Conservation (phyloP, 768 basidiomycete genomes). For the Leccinum uliginosum region DNA sequence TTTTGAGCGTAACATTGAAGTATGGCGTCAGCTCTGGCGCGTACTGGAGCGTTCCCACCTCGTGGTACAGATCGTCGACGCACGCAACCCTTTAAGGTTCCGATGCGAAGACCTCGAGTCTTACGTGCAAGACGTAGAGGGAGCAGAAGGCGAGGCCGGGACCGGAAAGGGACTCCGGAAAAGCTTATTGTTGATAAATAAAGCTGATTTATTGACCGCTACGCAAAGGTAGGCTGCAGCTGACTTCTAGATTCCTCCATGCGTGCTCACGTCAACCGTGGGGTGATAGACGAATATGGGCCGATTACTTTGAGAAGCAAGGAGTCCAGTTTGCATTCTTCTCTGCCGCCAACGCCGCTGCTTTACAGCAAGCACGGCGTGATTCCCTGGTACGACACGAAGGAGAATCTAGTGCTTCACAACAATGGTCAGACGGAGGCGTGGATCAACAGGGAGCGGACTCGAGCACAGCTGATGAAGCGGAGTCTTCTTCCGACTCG, state of each 20-base stretch:
- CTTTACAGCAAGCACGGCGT: constrained; percentile 67
- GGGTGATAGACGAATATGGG: constrained; percentile 76
- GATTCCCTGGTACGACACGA: constrained; percentile 38
- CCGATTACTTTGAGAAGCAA: constrained; percentile 81
- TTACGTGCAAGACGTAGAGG: constrained; percentile 83
- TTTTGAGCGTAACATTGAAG: constrained; percentile 96
- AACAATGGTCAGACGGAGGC: background rate
- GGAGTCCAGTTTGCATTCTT: constrained; percentile 85
- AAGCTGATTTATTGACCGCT: constrained; percentile 85
- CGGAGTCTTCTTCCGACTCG: constrained; percentile 32
- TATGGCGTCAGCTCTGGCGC: constrained; percentile 98
- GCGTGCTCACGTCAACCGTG: background rate
- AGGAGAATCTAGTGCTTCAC: constrained; percentile 14
- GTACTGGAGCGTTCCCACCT: constrained; percentile 94
- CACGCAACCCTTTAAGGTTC: constrained; percentile 89
- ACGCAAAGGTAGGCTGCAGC: constrained; percentile 67
- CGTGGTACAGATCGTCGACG: constrained; percentile 94
- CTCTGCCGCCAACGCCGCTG: constrained; percentile 84
- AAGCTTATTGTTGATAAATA: constrained; percentile 88
- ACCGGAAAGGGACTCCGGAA: constrained; percentile 69
- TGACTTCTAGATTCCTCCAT: background rate
- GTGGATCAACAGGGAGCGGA: background rate
- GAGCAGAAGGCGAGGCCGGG: constrained; percentile 74
- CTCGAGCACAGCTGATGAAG: constrained; percentile 3
- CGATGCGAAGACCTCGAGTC: constrained; percentile 88